These are phyloP conservation scores for Chernovozyma aurita DNA, from an alignment of 1,139 yeast genomes.

Conservation along the genomic window DNA sequence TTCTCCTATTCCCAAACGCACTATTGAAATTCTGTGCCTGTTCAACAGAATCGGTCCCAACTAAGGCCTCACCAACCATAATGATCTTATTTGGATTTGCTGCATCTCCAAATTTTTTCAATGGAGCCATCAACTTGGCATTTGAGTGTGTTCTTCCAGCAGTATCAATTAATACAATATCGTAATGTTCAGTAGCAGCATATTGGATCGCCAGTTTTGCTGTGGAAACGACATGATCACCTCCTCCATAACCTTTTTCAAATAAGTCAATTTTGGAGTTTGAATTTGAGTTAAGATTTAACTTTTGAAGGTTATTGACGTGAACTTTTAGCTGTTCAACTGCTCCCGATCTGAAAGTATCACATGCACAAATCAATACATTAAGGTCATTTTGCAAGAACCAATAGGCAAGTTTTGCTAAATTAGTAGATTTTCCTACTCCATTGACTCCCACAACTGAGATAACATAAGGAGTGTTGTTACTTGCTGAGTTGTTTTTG, in stretches of 20 bases:
- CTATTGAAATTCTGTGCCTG: conserved; percentile 91
- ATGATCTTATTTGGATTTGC: conserved; percentile 95
- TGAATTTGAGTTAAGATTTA: conserved; percentile 31
- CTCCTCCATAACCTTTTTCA: conserved; percentile 96
- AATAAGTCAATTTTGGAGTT: conserved; percentile 68
- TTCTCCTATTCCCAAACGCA: conserved; percentile 84
- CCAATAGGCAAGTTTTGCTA: conserved; percentile 96
- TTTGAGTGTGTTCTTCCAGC: conserved; percentile 98
- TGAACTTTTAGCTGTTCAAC: conserved; percentile 95
- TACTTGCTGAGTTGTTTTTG: conserved; percentile 41
- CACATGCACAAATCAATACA: conserved; percentile 93
- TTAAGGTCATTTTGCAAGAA: conserved; percentile 80
- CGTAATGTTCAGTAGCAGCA: conserved; percentile 61
- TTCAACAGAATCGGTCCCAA: conserved; percentile 94
- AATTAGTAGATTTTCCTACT: conserved; percentile 93
- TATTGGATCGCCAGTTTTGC: conserved; percentile 90
- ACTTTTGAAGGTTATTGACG: conserved; percentile 71
- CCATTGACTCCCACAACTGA: conserved; percentile 98
- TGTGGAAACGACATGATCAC: conserved; percentile 85
- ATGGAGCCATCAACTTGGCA: conserved; percentile 90
- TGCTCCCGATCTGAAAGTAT: conserved; percentile 96
- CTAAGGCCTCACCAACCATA: conserved; percentile 98
- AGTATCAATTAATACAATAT: conserved; percentile 89
- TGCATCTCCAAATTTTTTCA: conserved; percentile 91
- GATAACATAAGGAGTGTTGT: conserved; percentile 70